Conservation (phyloP, 805 yeast genomes). For the Saturnispora galanensis region DNA sequence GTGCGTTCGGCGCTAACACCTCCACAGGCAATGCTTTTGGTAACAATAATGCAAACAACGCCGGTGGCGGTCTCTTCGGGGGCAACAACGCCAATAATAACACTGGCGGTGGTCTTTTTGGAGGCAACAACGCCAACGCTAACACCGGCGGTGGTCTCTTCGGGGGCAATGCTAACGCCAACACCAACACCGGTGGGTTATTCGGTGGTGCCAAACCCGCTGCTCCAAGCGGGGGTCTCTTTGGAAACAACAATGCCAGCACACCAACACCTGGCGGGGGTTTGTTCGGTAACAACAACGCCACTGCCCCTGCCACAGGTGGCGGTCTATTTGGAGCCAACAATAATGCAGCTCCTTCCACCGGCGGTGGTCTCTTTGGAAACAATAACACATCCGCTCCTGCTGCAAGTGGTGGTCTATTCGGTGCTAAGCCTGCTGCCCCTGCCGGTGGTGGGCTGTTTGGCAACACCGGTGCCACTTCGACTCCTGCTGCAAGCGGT, state of each 20-base stretch:
- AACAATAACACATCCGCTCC: conserved; percentile 18
- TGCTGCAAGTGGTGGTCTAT: conserved; percentile 32
- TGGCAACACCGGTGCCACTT: conserved; percentile 8
- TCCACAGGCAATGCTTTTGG: conserved; percentile 9
- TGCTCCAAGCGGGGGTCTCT: conserved; percentile 10
- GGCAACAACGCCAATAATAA: conserved; percentile 22
- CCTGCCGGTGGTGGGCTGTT: conserved; percentile 29
- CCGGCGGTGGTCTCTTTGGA: conserved; percentile 31
- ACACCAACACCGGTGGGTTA: conserved; percentile 17
- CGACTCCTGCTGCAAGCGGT: conserved; percentile 15
- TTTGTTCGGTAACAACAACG: conserved; percentile 17
- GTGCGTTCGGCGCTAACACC: no score
- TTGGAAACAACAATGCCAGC: conserved; percentile 16
- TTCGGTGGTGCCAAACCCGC: conserved; percentile 16
- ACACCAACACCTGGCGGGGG: conserved; percentile 32
- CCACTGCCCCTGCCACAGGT: conserved; percentile 8
- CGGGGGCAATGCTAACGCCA: conserved; percentile 25
- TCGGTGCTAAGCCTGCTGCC: conserved; percentile 16
- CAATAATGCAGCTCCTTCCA: conserved; percentile 21
- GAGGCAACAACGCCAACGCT: conserved; percentile 13
- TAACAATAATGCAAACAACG: conserved; percentile 16
- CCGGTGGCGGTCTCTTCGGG: conserved; percentile 30
- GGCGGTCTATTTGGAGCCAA: conserved; percentile 17
- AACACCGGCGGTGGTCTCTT: conserved; percentile 25
- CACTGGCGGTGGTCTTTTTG: conserved; percentile 15